Conservation (phyloP, 164 flowering plant genomes). For the Protea cynaroides region DNA sequence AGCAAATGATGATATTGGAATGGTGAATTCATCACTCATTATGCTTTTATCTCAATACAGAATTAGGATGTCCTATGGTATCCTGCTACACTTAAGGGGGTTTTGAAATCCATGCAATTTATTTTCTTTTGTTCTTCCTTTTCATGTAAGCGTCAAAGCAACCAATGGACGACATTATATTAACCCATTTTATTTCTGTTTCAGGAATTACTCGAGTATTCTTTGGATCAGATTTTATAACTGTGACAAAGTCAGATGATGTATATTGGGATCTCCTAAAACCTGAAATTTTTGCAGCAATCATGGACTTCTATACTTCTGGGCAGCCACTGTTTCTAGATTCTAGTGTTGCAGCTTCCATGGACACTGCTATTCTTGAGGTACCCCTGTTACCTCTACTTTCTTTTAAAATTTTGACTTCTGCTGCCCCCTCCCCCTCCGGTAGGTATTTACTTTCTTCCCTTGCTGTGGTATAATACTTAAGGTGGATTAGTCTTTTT, state of each 20-base stretch:
- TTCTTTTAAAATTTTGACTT: neutral
- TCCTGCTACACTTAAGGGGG: neutral
- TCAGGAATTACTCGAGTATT: constrained; percentile 81
- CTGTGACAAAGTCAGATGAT: constrained; percentile 85
- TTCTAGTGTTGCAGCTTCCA: constrained; percentile 52
- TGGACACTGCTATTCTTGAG: constrained; percentile 87
- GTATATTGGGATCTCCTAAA: constrained; percentile 80
- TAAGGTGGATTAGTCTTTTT: no score
- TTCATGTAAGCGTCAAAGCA: neutral
- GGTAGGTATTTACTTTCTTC: neutral
- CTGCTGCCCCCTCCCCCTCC: neutral
- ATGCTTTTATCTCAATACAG: neutral
- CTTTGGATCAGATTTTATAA: constrained; percentile 90
- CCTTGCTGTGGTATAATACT: neutral
- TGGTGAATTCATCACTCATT: no score
- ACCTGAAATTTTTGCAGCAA: constrained; percentile 93
- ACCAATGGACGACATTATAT: neutral
- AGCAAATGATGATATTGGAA: no score
- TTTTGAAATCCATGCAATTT: neutral
- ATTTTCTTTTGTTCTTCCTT: neutral
- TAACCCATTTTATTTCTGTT: constrained; percentile 1
- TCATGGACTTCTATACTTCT: constrained; percentile 91
- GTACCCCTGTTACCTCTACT: constrained; percentile 25
- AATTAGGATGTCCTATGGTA: neutral
- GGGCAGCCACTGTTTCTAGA: constrained; percentile 82